Evolutionary conservation across 345 rosid genomes (phyloP).

Genomic region (Isatis tinctoria): DNA sequence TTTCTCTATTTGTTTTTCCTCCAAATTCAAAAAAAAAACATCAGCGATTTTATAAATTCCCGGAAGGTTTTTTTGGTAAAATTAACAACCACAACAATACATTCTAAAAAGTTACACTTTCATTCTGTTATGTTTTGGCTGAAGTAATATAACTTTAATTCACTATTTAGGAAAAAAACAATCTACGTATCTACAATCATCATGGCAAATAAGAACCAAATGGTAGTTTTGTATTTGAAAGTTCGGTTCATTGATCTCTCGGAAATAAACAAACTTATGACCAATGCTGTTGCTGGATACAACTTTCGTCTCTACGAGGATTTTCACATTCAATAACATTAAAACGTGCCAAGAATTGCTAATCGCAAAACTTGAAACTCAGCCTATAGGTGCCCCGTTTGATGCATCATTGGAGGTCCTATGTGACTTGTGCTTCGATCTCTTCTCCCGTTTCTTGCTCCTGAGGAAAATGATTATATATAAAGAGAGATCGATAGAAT

Average conservation of each 20-base stretch:
- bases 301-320: neutral
- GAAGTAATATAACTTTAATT: too few species aligned
- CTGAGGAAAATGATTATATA: constrained; percentile 2
- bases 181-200: too few species aligned
- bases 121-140: too few species aligned
- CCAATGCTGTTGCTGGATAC: neutral
- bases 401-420: constrained; percentile 50
- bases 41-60: too few species aligned
- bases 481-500: neutral
- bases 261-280: neutral
- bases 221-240: neutral
- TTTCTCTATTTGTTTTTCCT: neutral
- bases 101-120: too few species aligned
- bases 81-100: too few species aligned
- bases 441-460: constrained; percentile 87
- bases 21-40: too few species aligned
- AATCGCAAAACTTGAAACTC: constrained; percentile 2
- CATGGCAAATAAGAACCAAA: too few species aligned
- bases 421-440: constrained; percentile 76
- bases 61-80: too few species aligned
- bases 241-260: neutral
- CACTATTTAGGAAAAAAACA: too few species aligned
- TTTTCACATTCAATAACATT: neutral
- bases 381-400: constrained; percentile 7
- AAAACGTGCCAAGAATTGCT: neutral